These are phyloP conservation scores for Didymella lethalis DNA, from an alignment of 2,329 filamentous ascomycete genomes.

Conservation along the genomic window DNA sequence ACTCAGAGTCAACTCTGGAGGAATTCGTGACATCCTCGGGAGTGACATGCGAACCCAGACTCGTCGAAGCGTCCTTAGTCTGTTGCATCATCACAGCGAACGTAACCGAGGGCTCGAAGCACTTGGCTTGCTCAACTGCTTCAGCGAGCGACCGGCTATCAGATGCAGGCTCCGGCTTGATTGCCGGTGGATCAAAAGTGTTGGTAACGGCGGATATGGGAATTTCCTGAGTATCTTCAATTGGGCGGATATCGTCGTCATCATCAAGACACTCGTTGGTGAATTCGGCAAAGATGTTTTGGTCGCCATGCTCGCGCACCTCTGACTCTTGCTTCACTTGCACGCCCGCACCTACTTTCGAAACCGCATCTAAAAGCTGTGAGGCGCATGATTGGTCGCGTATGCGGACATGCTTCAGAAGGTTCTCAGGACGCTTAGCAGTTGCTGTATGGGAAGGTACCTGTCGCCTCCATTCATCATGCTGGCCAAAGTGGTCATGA, in stretches of 20 bases:
- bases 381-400: background rate
- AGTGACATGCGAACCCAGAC: background rate
- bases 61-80: background rate
- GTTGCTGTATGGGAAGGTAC: background rate
- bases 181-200: background rate
- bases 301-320: background rate
- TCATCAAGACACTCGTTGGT: slow-evolving; percentile 2
- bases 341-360: background rate
- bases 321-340: slow-evolving; percentile 3
- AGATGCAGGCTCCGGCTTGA: background rate
- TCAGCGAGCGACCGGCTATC: background rate
- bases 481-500: background rate
- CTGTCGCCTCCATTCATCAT: background rate
- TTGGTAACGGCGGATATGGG: background rate
- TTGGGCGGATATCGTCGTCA: background rate
- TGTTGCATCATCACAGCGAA: background rate
- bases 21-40: background rate
- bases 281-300: slow-evolving; percentile 7
- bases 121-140: background rate
- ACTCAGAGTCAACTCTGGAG: background rate
- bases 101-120: background rate
- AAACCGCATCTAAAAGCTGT: background rate
- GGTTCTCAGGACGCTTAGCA: background rate
- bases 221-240: background rate
- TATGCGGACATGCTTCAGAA: background rate